phyloP scores from a whole-genome alignment of 1,139 yeast species.

The Magnusiomyces sp. region DNA sequence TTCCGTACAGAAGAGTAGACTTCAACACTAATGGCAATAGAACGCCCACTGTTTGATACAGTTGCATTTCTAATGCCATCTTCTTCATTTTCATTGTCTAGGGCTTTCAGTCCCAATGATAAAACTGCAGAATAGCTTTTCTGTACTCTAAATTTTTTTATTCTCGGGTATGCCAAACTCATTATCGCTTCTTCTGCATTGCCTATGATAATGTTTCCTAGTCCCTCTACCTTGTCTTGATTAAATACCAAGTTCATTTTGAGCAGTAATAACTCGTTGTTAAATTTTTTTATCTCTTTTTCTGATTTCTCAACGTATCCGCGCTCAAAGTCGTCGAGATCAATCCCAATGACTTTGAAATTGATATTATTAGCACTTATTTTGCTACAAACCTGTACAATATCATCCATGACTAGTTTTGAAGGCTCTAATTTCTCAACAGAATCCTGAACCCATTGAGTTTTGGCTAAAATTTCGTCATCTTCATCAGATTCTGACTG shows the following conservation, averaged over 20 bases:
- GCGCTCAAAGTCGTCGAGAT: constrained; percentile 21
- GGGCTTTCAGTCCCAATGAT: too few relatives aligned
- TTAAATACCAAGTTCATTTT: too few relatives aligned
- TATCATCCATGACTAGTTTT: neutral
- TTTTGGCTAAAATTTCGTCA: neutral
- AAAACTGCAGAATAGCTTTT: too few relatives aligned
- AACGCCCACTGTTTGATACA: too few relatives aligned
- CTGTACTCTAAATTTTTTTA: too few relatives aligned
- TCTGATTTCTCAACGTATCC: neutral
- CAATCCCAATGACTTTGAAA: constrained; percentile 30
- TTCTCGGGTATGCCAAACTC: constrained; percentile 6
- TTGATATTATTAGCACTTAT: constrained; percentile 14
- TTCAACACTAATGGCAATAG: too few relatives aligned
- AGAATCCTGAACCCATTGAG: neutral
- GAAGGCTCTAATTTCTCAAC: neutral
- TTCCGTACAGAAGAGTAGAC: too few relatives aligned
- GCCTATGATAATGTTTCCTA: neutral
- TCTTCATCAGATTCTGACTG: neutral
- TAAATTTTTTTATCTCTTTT: constrained; percentile 18
- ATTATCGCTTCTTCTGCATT: constrained; percentile 3
- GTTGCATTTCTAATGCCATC: too few relatives aligned
- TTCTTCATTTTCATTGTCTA: too few relatives aligned
- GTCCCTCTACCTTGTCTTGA: too few relatives aligned
- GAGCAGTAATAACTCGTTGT: neutral
- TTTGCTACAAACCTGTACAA: constrained; percentile 6